Evolutionary conservation across 768 basidiomycete species (phyloP), one percentile per base, ranked within the genome.

Genomic region (Mycena olivaceomarginata): DNA sequence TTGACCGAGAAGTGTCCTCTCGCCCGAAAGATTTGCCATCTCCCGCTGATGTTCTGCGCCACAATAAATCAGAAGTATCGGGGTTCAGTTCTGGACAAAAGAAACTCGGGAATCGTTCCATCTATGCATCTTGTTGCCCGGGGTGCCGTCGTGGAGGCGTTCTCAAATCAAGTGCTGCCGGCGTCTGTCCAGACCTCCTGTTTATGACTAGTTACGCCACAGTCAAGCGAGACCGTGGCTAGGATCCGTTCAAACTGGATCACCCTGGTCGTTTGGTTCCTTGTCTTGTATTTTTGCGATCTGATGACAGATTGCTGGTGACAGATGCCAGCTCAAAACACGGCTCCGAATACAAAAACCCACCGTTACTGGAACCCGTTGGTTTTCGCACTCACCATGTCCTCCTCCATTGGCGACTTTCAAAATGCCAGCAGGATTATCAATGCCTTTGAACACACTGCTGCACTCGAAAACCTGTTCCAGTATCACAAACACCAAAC

Each of bases 401-500:
- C 48, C 63, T 31, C 51, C 22, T 20, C 5, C 31, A 31, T 31
- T n/a, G 40, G 13, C 48, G 51, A 72, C 70, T 45, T 56, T 45
- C 48, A 41, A n/a, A 65, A 1, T 16, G 43, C 65, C 45, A 67
- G 72, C 56, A 39, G 46, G 5, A 46, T 40, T 15, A 41, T 73
- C 56, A 40, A 60, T 20, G 5, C 31, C 18, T 73, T 67, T 43
- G 39, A 18, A 51, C 65, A 48, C 10, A 2, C 51, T 18, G 20
- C 51, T n/a, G 18, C 39, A 46, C 65, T 67, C 72, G 11, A 57
- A 10, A 51, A 63, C n/a, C 73, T 74, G 2, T 51, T 16, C 25
- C 43, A 15, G 2, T 68, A 74, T 43, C 73, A 74, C 46, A 68
- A 62, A 63, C 59, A 74, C 48, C 73, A 74, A 37, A 68, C 73